phyloP scores from a whole-genome alignment of 192 early-diverging fungal genomes.

The Entomortierella beljakovae region DNA sequence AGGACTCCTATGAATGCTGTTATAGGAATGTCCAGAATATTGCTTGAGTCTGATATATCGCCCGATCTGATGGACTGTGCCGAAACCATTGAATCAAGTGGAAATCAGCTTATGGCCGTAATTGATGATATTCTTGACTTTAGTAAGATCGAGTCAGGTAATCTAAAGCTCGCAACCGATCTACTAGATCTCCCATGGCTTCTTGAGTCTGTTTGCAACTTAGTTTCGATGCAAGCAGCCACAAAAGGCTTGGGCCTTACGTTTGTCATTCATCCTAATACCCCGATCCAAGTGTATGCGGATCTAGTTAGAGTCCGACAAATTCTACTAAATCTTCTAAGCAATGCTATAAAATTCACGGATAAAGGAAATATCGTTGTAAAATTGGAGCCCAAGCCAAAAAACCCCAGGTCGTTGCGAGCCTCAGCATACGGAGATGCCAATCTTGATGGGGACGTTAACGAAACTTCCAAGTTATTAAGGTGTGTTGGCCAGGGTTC shows the following conservation, averaged over 20 bases:
- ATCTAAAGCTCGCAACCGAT: constrained; percentile 72
- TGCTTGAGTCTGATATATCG: constrained; percentile 78
- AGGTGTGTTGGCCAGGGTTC: too few species aligned
- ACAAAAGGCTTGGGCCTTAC: constrained; percentile 39
- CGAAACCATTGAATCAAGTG: constrained; percentile 56
- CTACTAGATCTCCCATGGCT: constrained; percentile 67
- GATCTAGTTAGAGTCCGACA: constrained; percentile 65
- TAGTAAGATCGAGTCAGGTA: constrained; percentile 85
- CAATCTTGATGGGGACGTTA: too few species aligned
- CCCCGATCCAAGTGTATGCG: constrained; percentile 57
- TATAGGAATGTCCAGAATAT: constrained; percentile 73
- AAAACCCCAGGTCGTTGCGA: too few species aligned
- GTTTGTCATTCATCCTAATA: constrained; percentile 50
- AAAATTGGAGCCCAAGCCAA: constrained; percentile 48
- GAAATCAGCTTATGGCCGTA: constrained; percentile 61
- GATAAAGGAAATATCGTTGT: constrained; percentile 56
- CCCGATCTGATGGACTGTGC: constrained; percentile 74
- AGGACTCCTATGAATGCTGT: constrained; percentile 86
- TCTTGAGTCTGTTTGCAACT: constrained; percentile 49
- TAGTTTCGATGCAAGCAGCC: constrained; percentile 52
- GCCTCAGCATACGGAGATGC: too few species aligned
- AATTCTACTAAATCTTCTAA: constrained; percentile 64
- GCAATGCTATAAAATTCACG: constrained; percentile 70
- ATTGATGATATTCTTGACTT: constrained; percentile 86
- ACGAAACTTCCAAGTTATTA: too few species aligned